A percentile compares a stretch with the other conserved stretches of the same genome.
phyloP scores from a whole-genome alignment of 345 rosid species.

The Odontarrhena argentea region DNA sequence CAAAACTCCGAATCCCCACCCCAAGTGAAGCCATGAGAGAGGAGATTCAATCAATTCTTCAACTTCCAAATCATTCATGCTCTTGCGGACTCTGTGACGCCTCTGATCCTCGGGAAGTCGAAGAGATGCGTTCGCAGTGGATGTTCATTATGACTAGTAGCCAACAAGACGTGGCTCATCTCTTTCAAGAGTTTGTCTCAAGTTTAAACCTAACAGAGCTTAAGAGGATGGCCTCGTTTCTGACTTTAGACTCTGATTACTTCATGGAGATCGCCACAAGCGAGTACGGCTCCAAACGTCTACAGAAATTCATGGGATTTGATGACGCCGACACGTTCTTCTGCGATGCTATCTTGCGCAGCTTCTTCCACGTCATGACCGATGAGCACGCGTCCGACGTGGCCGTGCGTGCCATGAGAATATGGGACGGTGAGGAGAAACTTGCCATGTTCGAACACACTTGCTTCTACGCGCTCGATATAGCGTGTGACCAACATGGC shows the following conservation, averaged over 20 bases:
- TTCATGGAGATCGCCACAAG: conserved; percentile 19
- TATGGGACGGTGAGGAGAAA: background rate
- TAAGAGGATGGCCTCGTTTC: background rate
- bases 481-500: conserved; percentile 24
- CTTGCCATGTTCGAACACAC: background rate
- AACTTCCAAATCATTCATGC: background rate
- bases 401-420: background rate
- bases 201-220: background rate
- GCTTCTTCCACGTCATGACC: conserved; percentile 13
- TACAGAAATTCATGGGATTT: conserved; percentile 4
- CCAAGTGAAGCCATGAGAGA: too few relatives aligned
- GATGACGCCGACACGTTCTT: conserved; percentile 10
- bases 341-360: background rate
- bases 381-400: conserved; percentile 13
- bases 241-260: conserved; percentile 12
- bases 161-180: background rate
- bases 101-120: background rate
- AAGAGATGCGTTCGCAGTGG: background rate
- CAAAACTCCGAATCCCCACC: too few relatives aligned
- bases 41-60: too few relatives aligned
- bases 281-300: conserved; percentile 21
- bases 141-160: conserved; percentile 7
- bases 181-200: background rate
- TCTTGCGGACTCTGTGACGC: background rate
- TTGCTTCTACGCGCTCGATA: background rate